Evolutionary conservation across 2,329 filamentous ascomycete species (phyloP).

Genomic region (Xylariales sp.): DNA sequence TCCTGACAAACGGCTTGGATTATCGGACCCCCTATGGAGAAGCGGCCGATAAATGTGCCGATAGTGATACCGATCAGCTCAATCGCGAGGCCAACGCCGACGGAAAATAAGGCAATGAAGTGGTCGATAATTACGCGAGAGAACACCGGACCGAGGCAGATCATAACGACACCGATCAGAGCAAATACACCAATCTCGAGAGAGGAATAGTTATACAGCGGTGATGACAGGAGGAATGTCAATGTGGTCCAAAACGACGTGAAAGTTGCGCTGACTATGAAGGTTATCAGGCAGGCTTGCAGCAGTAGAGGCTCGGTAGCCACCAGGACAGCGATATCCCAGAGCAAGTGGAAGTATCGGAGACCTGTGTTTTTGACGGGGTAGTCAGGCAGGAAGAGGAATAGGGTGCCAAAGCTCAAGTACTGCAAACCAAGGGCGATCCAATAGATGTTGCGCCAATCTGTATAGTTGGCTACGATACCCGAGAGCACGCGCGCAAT

Average conservation of each 20-base stretch:
- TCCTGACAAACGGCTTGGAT: constrained; percentile 69
- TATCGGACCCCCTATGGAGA: constrained; percentile 66
- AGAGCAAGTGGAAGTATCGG: constrained; percentile 57
- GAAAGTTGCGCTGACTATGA: constrained; percentile 48
- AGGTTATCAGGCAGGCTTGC: constrained; percentile 47
- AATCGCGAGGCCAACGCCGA: constrained; percentile 56
- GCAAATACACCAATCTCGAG: constrained; percentile 74
- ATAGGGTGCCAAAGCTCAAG: constrained; percentile 56
- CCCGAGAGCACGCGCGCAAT: constrained; percentile 65
- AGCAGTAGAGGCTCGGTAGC: constrained; percentile 56
- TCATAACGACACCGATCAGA: constrained; percentile 68
- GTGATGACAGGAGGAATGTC: constrained; percentile 70
- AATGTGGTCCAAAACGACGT: constrained; percentile 68
- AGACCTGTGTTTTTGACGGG: constrained; percentile 58
- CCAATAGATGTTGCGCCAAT: constrained; percentile 67
- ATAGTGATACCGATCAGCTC: constrained; percentile 59
- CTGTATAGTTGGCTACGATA: constrained; percentile 60
- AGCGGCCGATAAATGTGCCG: constrained; percentile 64
- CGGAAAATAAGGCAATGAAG: constrained; percentile 63
- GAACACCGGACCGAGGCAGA: constrained; percentile 65
- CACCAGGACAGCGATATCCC: constrained; percentile 55
- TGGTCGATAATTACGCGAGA: constrained; percentile 66
- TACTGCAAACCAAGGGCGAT: constrained; percentile 60
- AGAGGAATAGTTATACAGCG: constrained; percentile 64
- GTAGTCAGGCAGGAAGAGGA: constrained; percentile 67